phyloP scores from a whole-genome alignment of 1,284 basidiomycete genomes.

The Ceratobasidium sp. region DNA sequence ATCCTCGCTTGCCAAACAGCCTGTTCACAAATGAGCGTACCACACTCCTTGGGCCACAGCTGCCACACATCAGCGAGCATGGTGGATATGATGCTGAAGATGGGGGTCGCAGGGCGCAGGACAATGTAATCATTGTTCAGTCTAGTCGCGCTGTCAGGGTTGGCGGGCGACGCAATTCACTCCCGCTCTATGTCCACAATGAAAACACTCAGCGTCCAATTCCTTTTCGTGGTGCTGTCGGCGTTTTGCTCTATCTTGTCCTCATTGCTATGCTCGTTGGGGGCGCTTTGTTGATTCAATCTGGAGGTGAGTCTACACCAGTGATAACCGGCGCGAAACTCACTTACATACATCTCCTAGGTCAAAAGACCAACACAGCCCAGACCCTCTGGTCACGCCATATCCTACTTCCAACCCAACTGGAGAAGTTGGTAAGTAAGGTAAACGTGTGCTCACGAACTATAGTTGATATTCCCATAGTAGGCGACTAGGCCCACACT shows the following conservation, averaged over 20 bases:
- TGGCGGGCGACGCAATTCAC: conserved; percentile 28
- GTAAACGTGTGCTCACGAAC: conserved; percentile 85
- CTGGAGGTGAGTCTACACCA: conserved; percentile 27
- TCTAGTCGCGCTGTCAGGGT: conserved; percentile 29
- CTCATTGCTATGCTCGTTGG: conserved; percentile 45
- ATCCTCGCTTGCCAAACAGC: conserved; percentile 24
- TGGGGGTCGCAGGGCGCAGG: conserved; percentile 30
- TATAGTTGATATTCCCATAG: conserved; percentile 76
- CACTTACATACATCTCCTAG: conserved; percentile 48
- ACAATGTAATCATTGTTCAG: conserved; percentile 33
- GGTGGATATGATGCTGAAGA: conserved; percentile 40
- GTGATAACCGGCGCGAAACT: neutral
- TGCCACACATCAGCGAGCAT: neutral
- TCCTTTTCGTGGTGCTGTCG: conserved; percentile 20
- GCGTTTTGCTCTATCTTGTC: conserved; percentile 38
- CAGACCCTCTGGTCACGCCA: conserved; percentile 48
- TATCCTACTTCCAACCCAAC: too few species aligned
- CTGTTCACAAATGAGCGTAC: conserved; percentile 36
- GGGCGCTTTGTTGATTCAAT: conserved; percentile 45
- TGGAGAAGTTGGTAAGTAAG: too few species aligned
- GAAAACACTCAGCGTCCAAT: conserved; percentile 16
- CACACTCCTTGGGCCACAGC: conserved; percentile 36
- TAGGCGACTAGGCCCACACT: too few species aligned
- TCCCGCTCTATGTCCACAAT: conserved; percentile 45
- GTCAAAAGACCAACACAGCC: conserved; percentile 52